Percentiles rank a stretch among this genome's conserved stretches.
These are phyloP conservation scores for Cyclotella kingstonii DNA, from an alignment of 108 stramenopile species.

Conservation along the genomic window DNA sequence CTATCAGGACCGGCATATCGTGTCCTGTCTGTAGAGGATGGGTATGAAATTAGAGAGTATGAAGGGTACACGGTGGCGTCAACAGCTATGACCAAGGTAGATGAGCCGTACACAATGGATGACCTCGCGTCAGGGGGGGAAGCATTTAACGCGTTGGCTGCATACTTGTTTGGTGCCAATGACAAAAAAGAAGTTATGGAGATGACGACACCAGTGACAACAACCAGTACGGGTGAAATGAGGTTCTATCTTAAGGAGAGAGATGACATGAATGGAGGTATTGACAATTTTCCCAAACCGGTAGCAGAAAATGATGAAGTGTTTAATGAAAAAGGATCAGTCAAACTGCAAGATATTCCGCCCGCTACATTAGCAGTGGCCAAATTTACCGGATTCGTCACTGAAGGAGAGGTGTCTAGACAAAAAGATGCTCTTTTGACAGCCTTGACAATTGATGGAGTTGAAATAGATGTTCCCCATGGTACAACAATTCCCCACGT, in stretches of 20 bases:
- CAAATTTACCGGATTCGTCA: conserved; percentile 87
- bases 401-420: conserved; percentile 84
- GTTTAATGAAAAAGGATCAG: conserved; percentile 47
- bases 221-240: conserved; percentile 82
- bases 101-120: conserved; percentile 50
- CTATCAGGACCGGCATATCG: conserved; percentile 71
- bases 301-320: conserved; percentile 42
- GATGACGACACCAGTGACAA: conserved; percentile 94
- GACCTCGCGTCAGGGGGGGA: conserved; percentile 58
- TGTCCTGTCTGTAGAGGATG: conserved; percentile 51
- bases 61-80: conserved; percentile 74
- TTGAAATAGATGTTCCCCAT: conserved; percentile 81
- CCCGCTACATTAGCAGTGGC: conserved; percentile 70
- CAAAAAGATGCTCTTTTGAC: conserved; percentile 84
- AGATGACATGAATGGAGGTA: conserved; percentile 7
- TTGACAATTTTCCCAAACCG: conserved; percentile 46
- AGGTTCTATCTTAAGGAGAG: conserved; percentile 67
- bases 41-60: conserved; percentile 87
- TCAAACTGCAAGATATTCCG: conserved; percentile 70
- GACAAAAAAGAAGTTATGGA: conserved; percentile 73
- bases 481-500: conserved; percentile 71
- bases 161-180: conserved; percentile 92
- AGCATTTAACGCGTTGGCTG: conserved; percentile 88
- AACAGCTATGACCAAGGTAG: conserved; percentile 56
- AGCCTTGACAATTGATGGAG: conserved; percentile 67